Evolutionary conservation across 116 monocot genomes (phyloP).

Genomic region (Dioscorea cayenensis): DNA sequence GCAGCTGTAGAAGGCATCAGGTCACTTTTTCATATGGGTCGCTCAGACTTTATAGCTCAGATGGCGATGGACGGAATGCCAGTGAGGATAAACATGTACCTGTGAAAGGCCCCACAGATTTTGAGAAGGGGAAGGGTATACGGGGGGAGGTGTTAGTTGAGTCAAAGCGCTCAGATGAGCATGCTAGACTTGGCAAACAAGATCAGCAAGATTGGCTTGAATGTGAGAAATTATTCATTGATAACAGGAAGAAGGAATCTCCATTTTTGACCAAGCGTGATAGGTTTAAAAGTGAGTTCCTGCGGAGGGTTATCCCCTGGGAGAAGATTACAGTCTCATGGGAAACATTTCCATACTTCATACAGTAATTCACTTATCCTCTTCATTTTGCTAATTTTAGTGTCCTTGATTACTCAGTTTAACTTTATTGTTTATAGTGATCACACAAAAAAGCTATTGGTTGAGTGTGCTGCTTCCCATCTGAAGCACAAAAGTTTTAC

Average conservation of each 20-base stretch:
- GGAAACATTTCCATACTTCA: slow-evolving; percentile 71
- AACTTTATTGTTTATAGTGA: slow-evolving; percentile 36
- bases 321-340: slow-evolving; percentile 74
- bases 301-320: slow-evolving; percentile 72
- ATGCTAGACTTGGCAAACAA: slow-evolving; percentile 67
- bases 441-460: slow-evolving; percentile 52
- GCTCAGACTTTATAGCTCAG: slow-evolving; percentile 58
- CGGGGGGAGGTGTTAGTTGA: slow-evolving; percentile 20
- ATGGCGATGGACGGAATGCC: slow-evolving; percentile 58
- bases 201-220: slow-evolving; percentile 89
- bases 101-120: slow-evolving; percentile 33
- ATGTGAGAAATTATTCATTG: slow-evolving; percentile 42
- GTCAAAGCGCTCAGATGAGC: slow-evolving; percentile 33
- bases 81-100: slow-evolving; percentile 57
- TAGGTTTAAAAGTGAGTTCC: slow-evolving; percentile 75
- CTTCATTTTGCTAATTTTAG: neutral
- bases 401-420: neutral
- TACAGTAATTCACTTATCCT: slow-evolving; percentile 38
- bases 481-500: slow-evolving; percentile 51
- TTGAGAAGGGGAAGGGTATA: slow-evolving; percentile 24
- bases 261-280: slow-evolving; percentile 72
- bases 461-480: slow-evolving; percentile 81
- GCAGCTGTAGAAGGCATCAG: neutral
- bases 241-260: slow-evolving; percentile 51
- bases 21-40: neutral